Conservation (phyloP, 139 green algal species). For the Deuterostichococcus epilithicus region DNA sequence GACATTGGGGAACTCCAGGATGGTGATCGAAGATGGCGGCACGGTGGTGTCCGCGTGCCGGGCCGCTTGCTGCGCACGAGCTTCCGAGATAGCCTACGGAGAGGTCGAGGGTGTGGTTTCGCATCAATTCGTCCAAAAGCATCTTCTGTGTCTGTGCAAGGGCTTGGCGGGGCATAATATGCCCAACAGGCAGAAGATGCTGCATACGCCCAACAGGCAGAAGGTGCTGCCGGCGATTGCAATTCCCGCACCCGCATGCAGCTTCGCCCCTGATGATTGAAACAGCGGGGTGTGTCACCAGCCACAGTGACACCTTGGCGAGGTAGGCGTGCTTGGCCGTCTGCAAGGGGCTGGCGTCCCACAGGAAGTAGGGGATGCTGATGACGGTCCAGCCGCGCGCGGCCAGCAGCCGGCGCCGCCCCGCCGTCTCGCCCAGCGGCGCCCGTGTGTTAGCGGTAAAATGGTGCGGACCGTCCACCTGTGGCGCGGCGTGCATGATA, state of each 20-base stretch:
- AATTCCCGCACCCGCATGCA: no score
- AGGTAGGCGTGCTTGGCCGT: background rate
- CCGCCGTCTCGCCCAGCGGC: constrained; percentile 14
- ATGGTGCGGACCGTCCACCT: constrained; percentile 26
- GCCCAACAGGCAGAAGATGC: no score
- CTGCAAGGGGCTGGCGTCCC: constrained; percentile 10
- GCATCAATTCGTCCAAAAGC: no score
- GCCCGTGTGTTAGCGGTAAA: constrained; percentile 21
- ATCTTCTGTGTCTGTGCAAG: no score
- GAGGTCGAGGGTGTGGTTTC: no score
- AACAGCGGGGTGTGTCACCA: no score
- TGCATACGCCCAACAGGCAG: no score
- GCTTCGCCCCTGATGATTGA: background rate
- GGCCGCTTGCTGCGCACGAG: background rate
- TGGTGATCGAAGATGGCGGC: background rate
- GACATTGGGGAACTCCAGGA: background rate
- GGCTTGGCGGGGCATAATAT: no score
- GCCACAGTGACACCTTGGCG: background rate
- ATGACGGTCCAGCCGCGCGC: constrained; percentile 41
- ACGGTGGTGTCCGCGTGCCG: background rate
- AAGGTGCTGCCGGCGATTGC: no score
- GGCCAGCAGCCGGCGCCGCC: constrained; percentile 24
- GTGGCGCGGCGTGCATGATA: no score
- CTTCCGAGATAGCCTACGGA: background rate
- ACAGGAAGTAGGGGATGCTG: constrained; percentile 44